Evolutionary conservation across 2,329 filamentous ascomycete genomes (phyloP), one percentile per base, ranked within the genome.

Genomic region (Cercospora nicotianae): DNA sequence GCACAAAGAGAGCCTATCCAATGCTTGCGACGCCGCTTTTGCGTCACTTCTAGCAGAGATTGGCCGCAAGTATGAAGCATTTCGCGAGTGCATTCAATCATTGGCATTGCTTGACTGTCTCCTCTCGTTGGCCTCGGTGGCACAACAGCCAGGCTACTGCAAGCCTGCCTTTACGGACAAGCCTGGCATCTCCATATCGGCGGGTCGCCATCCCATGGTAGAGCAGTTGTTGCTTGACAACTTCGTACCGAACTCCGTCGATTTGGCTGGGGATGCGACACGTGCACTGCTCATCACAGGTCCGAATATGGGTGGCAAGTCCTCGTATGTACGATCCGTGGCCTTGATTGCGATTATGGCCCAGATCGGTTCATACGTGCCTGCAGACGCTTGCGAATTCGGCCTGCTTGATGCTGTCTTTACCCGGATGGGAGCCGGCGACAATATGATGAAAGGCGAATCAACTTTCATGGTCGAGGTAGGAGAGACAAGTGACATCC

Each of bases 221-320:
- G 95, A 99, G 79, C 93, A 96, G 76, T 88, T 94, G 10, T 86
- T 98, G 5, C 86, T 94, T 3, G 88, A 91, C 72, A 86, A 88
- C 62, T 99, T 98, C 80, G 96, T 99, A 67, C 94, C 95, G 58
- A 99, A 99, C 80, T 88, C 91, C 75, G 91, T 93, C 10, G 82
- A 87, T 2, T 87, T 98, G 58, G 85, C 87, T n/a, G 86, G 88
- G 3, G 85, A 88, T 1, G 77, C 83, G 0, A 87, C 88, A 0
- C 86, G 91, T 5, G 92, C 93, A 2, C 87, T 97, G 73, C 89
- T 98, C 65, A 90, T 99, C 75, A 99, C 95, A 0, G 95, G 95
- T 0, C 95, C 95, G 31, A 99, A 99, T 82, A 99, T 99, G 95
- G 95, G 95, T 75, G 95, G 95, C 66, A 99, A 99, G 78, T 97